Evolutionary conservation across 2,329 filamentous ascomycete genomes (phyloP).

Genomic region (Colletotrichum spinosum): DNA sequence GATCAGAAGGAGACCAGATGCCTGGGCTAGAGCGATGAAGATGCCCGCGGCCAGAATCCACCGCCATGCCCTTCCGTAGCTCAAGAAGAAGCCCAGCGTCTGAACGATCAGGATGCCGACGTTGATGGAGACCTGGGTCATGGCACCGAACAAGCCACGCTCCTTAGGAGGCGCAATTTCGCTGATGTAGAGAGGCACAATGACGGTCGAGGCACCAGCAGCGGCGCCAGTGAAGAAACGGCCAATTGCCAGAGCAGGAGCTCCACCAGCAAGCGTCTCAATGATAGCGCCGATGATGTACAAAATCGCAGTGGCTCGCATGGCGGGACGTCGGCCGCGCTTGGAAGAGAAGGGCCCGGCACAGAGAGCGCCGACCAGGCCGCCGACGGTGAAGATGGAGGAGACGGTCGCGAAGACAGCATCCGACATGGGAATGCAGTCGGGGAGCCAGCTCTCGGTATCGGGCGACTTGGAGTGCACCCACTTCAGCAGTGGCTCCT

Average conservation of each 20-base stretch:
- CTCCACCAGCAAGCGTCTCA: constrained; percentile 77
- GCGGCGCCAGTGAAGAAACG: constrained; percentile 85
- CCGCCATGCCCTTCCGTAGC: constrained; percentile 83
- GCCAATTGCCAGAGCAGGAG: constrained; percentile 77
- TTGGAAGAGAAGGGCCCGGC: constrained; percentile 83
- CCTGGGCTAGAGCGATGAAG: constrained; percentile 74
- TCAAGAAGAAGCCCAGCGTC: constrained; percentile 87
- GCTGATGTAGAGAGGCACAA: constrained; percentile 94
- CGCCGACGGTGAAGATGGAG: constrained; percentile 91
- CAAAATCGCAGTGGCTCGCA: constrained; percentile 81
- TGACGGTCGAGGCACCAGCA: constrained; percentile 89
- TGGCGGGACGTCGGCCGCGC: constrained; percentile 79
- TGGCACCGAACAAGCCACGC: constrained; percentile 82
- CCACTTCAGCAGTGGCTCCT: constrained; percentile 42
- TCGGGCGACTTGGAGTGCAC: constrained; percentile 42
- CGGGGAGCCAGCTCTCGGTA: constrained; percentile 60
- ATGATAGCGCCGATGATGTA: constrained; percentile 81
- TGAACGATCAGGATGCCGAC: constrained; percentile 88
- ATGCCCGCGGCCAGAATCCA: constrained; percentile 82
- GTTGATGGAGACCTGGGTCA: constrained; percentile 96
- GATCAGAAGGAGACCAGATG: constrained; percentile 77
- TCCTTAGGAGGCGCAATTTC: constrained; percentile 84
- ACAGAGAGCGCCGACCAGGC: constrained; percentile 83
- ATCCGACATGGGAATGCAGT: constrained; percentile 90
- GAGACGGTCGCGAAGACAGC: constrained; percentile 87